Conservation (phyloP, 805 yeast genomes). For the Metschnikowia proteae region DNA sequence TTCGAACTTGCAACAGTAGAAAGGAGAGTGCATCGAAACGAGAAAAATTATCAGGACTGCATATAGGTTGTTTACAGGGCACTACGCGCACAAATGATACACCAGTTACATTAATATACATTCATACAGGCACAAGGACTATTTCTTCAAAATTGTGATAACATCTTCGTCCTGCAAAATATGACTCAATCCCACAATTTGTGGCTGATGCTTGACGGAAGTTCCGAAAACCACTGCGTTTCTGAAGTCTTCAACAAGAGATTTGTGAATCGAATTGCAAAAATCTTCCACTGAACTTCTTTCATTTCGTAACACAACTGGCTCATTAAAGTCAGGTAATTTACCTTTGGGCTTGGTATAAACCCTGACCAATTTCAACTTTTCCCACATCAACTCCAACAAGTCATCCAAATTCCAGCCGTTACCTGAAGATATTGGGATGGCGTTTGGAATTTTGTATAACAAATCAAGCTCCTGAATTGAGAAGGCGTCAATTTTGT, state of each 20-base stretch:
- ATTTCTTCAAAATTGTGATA: conserved; percentile 84
- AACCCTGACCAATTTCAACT: conserved; percentile 85
- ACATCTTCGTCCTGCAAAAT: conserved; percentile 92
- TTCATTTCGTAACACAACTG: conserved; percentile 83
- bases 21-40: conserved; percentile 5
- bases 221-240: conserved; percentile 90
- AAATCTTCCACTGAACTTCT: conserved; percentile 89
- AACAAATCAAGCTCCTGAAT: conserved; percentile 88
- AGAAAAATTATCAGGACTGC: conserved; percentile 1
- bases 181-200: conserved; percentile 86
- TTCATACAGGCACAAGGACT: conserved; percentile 5
- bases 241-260: conserved; percentile 88
- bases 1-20: not conserved
- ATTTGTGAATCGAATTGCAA: conserved; percentile 94
- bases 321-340: conserved; percentile 91
- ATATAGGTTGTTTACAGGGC: not conserved
- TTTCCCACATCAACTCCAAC: conserved; percentile 93
- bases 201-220: conserved; percentile 97
- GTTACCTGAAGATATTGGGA: conserved; percentile 91
- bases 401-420: conserved; percentile 98
- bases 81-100: conserved; percentile 1
- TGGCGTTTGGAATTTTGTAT: conserved; percentile 93
- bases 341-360: conserved; percentile 96
- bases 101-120: not conserved
- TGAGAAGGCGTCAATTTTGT: conserved; percentile 93